Evolutionary conservation across 2,329 filamentous ascomycete genomes (phyloP), one percentile per base, ranked within the genome.

Genomic region (Davidsoniella virescens): DNA sequence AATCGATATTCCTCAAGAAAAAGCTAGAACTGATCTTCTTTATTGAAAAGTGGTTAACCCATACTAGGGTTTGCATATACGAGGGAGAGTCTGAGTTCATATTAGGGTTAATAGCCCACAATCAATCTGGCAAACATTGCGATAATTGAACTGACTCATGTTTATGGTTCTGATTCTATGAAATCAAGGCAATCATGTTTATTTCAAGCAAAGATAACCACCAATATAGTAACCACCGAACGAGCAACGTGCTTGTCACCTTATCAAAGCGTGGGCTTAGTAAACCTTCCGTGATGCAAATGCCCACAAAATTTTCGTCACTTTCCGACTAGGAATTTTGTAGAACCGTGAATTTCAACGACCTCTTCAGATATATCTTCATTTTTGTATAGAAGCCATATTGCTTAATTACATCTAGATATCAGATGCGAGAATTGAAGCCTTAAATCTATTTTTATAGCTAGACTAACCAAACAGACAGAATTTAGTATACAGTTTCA

Each of bases 301-400:
- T 46, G 26, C 25, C 44, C 26, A 46, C 44, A 46, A 47, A 47
- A 36, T 23, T 20, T 47, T 47, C 33, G 44, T n/a, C 44, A 46
- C 20, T 44, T 20, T 12, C 8, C 14, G 17, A 40, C 7, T 10
- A 16, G 9, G 14, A 44, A 44, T 18, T 18, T 18, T 44, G 6
- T 44, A 40, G 38, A 8, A 40, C n/a, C n/a, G 7, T 40, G 1
- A 5, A 33, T 33, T 5, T 12, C 26, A 33, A 33, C 26, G 6
- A 33, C 26, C 26, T 4, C 26, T 33, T 8, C 10, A 33, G 26
- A 8, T 33, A 33, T 20, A 20, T 20, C n/a, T 20, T 41, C 20
- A 41, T 41, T 41, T 41, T 41, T 41, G 14, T 41, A 41, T 2
- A 17, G 20, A 20, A 17, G 39, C 12, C 14, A 17, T 41, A 20